phyloP scores from a whole-genome alignment of 768 basidiomycete species.

The Lanmaoa rubissima region DNA sequence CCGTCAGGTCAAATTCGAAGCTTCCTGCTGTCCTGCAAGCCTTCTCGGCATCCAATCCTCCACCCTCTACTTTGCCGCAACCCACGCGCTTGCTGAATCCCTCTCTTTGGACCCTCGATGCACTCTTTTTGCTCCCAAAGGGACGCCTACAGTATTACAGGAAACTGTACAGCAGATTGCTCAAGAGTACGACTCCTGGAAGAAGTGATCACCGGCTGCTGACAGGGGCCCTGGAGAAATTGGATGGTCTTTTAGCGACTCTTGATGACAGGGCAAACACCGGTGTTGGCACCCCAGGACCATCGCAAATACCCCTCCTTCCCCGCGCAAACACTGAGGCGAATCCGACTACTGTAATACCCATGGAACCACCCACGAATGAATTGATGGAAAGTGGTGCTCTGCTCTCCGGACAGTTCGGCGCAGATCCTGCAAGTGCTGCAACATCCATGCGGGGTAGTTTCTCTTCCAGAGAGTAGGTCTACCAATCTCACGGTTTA shows the following conservation, averaged over 20 bases:
- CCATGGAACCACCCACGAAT: neutral
- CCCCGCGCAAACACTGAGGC: neutral
- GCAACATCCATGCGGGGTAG: constrained; percentile 52
- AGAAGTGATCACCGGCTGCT: constrained; percentile 84
- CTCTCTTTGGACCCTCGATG: constrained; percentile 78
- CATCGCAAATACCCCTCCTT: neutral
- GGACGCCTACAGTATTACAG: constrained; percentile 86
- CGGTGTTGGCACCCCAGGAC: constrained; percentile 8
- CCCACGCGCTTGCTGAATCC: constrained; percentile 36
- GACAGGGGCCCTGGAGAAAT: constrained; percentile 72
- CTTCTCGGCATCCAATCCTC: constrained; percentile 67
- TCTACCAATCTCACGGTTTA: constrained; percentile 1
- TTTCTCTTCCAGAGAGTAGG: constrained; percentile 58
- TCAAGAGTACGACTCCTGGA: constrained; percentile 85
- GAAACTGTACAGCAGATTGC: constrained; percentile 80
- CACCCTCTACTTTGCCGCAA: constrained; percentile 41
- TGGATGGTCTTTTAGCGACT: constrained; percentile 69
- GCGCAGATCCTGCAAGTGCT: constrained; percentile 39
- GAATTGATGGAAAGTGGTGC: constrained; percentile 1
- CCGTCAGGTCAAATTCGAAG: constrained; percentile 72
- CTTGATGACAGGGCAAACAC: constrained; percentile 59
- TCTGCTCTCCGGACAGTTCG: constrained; percentile 24
- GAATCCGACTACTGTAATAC: neutral
- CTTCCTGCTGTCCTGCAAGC: constrained; percentile 63
- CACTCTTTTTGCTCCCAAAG: constrained; percentile 84